Evolutionary conservation across 805 yeast species (phyloP).

Genomic region (Lachancea quebecensis): DNA sequence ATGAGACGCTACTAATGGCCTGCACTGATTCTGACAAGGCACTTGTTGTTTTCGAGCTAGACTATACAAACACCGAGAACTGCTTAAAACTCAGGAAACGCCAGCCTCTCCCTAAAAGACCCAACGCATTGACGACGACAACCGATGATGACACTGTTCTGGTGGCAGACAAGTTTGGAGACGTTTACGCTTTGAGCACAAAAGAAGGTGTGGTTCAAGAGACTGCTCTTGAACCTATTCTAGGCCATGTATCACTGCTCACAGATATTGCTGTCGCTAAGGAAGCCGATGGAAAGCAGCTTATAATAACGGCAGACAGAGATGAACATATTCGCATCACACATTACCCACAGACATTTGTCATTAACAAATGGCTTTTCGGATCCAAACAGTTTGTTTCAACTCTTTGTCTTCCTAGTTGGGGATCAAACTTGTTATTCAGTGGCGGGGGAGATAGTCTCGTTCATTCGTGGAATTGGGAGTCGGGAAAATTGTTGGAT

Average conservation of each 20-base stretch:
- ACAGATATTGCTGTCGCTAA: constrained; percentile 49
- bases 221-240: constrained; percentile 52
- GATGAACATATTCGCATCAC: constrained; percentile 93
- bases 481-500: constrained; percentile 40
- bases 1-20: constrained; percentile 51
- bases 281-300: constrained; percentile 35
- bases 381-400: constrained; percentile 86
- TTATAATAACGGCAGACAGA: constrained; percentile 75
- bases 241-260: constrained; percentile 96
- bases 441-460: constrained; percentile 91
- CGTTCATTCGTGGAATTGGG: constrained; percentile 77
- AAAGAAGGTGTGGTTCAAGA: constrained; percentile 22
- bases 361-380: constrained; percentile 76
- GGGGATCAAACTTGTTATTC: constrained; percentile 46
- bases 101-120: constrained; percentile 84
- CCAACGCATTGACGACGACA: constrained; percentile 68
- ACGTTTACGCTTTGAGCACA: constrained; percentile 62
- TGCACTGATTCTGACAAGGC: constrained; percentile 84
- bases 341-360: constrained; percentile 66
- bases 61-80: constrained; percentile 25
- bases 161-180: constrained; percentile 94
- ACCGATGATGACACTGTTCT: constrained; percentile 45
- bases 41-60: constrained; percentile 49
- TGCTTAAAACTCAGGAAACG: constrained; percentile 52
- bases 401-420: constrained; percentile 47